These are phyloP conservation scores for Meyerozyma athensensis DNA, from an alignment of 1,139 yeast genomes.

Conservation along the genomic window DNA sequence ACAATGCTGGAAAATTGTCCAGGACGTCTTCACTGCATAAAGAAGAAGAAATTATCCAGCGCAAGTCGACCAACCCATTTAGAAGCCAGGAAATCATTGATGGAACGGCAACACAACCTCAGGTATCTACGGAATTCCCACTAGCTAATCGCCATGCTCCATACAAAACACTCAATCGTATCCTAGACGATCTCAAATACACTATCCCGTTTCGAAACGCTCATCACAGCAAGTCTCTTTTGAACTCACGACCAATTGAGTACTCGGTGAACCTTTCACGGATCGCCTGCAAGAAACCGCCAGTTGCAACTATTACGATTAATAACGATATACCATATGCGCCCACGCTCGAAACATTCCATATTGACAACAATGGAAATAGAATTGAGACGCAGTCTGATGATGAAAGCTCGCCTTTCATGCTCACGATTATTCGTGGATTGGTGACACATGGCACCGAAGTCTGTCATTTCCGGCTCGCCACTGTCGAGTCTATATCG, in stretches of 20 bases:
- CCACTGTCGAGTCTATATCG: slow-evolving; percentile 22
- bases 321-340: slow-evolving; percentile 31
- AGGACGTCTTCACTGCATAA: not conserved
- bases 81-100: not conserved
- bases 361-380: slow-evolving; percentile 1
- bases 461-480: slow-evolving; percentile 30
- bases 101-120: not conserved
- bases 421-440: slow-evolving; percentile 31
- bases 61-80: not conserved
- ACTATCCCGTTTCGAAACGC: slow-evolving; percentile 23
- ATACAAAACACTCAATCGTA: slow-evolving; percentile 62
- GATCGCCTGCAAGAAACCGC: slow-evolving; percentile 9
- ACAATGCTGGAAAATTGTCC: no score
- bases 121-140: not conserved
- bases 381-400: not conserved
- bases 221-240: slow-evolving; percentile 17
- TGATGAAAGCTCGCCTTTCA: slow-evolving; percentile 12
- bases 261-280: slow-evolving; percentile 30
- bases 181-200: slow-evolving; percentile 60
- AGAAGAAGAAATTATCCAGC: not conserved
- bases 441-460: slow-evolving; percentile 20
- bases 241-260: slow-evolving; percentile 29
- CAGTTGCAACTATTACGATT: slow-evolving; percentile 23
- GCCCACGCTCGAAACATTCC: slow-evolving; percentile 23
- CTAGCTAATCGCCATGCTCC: slow-evolving; percentile 15